Conservation (phyloP, 768 basidiomycete genomes). For the Candolleomyces eurysporus region DNA sequence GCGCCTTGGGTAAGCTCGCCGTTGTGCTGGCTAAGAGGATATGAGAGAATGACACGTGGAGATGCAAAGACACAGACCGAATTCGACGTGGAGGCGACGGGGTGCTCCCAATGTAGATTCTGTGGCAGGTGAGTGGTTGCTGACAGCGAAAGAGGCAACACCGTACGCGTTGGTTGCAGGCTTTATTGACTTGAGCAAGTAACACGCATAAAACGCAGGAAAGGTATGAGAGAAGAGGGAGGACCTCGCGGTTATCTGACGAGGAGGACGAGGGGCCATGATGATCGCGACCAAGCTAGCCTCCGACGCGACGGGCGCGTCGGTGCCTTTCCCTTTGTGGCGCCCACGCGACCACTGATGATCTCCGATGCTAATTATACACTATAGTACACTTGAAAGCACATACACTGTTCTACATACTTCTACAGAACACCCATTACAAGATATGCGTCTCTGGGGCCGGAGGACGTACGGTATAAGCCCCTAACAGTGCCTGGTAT, state of each 20-base stretch:
- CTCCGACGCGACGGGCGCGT: neutral
- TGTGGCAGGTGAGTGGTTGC: constrained; percentile 19
- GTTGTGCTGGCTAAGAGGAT: constrained; percentile 58
- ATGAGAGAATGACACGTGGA: too few species aligned
- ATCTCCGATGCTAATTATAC: neutral
- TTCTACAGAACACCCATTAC: constrained; percentile 18
- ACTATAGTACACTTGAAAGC: too few species aligned
- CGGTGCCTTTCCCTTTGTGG: neutral
- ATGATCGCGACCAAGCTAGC: neutral
- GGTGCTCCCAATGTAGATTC: constrained; percentile 78
- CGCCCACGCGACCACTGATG: neutral
- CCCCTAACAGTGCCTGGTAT: constrained; percentile 33
- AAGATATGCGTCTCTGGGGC: constrained; percentile 42
- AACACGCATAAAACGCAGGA: constrained; percentile 79
- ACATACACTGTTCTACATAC: neutral
- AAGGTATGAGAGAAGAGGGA: constrained; percentile 34
- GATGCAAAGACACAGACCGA: constrained; percentile 18
- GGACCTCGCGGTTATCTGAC: neutral
- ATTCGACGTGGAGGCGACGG: constrained; percentile 65
- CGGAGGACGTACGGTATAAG: constrained; percentile 36
- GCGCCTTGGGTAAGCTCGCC: constrained; percentile 74
- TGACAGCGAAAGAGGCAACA: neutral
- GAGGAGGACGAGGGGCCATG: constrained; percentile 1
- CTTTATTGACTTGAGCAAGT: constrained; percentile 69
- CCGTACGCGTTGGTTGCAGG: constrained; percentile 47